These are phyloP conservation scores for Chloropicon primus DNA, from an alignment of 139 green algal species.

Conservation along the genomic window DNA sequence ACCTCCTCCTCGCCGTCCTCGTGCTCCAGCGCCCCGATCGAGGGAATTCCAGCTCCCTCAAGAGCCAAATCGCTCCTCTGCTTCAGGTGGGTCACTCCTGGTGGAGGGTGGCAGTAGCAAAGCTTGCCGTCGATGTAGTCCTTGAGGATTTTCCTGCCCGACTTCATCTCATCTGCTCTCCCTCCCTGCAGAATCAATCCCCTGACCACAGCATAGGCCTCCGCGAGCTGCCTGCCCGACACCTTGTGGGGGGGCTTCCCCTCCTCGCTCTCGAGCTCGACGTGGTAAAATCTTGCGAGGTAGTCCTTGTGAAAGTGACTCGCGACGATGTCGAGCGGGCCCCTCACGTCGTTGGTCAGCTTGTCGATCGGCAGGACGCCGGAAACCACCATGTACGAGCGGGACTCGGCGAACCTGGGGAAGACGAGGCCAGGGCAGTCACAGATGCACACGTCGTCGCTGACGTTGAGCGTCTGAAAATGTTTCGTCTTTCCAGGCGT, in stretches of 20 bases:
- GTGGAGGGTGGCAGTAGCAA: conserved; percentile 63
- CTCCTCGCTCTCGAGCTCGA: conserved; percentile 21
- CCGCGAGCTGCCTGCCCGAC: background rate
- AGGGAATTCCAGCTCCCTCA: background rate
- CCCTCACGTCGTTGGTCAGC: conserved; percentile 63
- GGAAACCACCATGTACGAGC: conserved; percentile 86
- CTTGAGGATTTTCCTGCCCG: conserved; percentile 60
- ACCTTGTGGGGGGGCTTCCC: background rate
- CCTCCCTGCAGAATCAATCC: background rate
- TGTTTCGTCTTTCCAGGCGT: conserved; percentile 99
- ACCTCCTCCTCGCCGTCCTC: background rate
- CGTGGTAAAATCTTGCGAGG: conserved; percentile 59
- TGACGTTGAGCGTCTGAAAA: conserved; percentile 92
- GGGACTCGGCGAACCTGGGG: conserved; percentile 70
- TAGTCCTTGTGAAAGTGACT: conserved; percentile 26
- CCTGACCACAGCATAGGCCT: background rate
- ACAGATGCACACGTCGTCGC: conserved; percentile 53
- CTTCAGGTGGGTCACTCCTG: conserved; percentile 15
- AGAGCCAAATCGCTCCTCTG: background rate
- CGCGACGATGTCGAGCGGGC: conserved; percentile 56
- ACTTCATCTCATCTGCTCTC: conserved; percentile 1
- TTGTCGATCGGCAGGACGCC: conserved; percentile 94
- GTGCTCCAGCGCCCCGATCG: background rate
- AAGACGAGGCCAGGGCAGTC: conserved; percentile 89
- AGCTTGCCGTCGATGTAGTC: conserved; percentile 86